Evolutionary conservation across 495 filamentous ascomycete species (phyloP), one percentile per base, ranked within the genome.

Genomic region (Rhizodiscina lignyota): DNA sequence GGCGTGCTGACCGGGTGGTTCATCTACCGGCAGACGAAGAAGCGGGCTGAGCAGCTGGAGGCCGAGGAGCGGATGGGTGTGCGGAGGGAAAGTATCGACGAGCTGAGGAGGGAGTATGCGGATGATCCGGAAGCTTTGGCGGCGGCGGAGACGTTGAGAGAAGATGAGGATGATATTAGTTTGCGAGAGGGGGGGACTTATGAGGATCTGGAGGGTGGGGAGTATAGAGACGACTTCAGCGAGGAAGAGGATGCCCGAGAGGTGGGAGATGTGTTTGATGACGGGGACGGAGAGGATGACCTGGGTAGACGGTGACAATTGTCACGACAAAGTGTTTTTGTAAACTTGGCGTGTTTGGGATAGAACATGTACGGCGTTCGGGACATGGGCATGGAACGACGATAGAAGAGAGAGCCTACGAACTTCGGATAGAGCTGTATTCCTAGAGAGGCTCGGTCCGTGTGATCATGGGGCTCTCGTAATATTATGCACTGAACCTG

Each of bases 1-100:
- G 91, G 91, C 17, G 59, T 76, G 11, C 66, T 64, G 18, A 84
- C 87, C 0, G 85, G 83, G 0, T 77, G 70, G 57, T 65, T 86
- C 52, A 92, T 97, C 43, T 97, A 94, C 60, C 36, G 35, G 43
- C 72, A 72, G 39, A 96, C 91, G 10, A 71, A 91, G 59, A 72
- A 79, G 34, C 69, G 89, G 4, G 83, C 89, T 4, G 67, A 69
- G 34, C 73, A 94, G 54, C 67, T 97, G 8, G 87, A 94, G 45
- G 67, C 64, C n/a, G 78, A 83, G 45, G 86, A 87, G 51, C 69
- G 68, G 10, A 60, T 47, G n/a, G 65, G 50, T 43, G 59, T 58
- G 24, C 62, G 58, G 44, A 32, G 35, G 32, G 38, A 18, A 20
- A 34, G 23, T 0, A 42, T 36, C 18, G 44, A 40, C 18, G 42